Evolutionary conservation across 2,329 filamentous ascomycete genomes (phyloP).

Genomic region (Triangularia setosa): DNA sequence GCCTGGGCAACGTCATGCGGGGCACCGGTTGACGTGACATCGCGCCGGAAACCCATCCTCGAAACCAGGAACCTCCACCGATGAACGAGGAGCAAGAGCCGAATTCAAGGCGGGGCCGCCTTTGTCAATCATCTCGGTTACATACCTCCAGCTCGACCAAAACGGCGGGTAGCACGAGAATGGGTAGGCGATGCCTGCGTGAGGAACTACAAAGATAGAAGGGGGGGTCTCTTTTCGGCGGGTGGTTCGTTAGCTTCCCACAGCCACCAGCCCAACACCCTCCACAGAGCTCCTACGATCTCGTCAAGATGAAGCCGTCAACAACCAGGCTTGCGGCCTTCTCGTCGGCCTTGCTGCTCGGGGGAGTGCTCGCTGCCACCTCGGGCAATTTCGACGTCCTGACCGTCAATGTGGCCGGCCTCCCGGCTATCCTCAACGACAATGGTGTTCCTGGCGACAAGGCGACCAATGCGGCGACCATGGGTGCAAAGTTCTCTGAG

Average conservation of each 20-base stretch:
- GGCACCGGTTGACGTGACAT: slow-evolving; percentile 12
- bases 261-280: not conserved
- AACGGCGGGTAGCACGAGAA: not conserved
- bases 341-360: slow-evolving; percentile 5
- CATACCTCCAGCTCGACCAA: not conserved
- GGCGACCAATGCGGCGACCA: slow-evolving; percentile 50
- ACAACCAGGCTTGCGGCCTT: not conserved
- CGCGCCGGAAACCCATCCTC: slow-evolving; percentile 8
- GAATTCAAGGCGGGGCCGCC: not conserved
- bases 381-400: slow-evolving; percentile 19
- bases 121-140: not conserved
- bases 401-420: slow-evolving; percentile 25
- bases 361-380: not conserved
- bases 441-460: slow-evolving; percentile 63
- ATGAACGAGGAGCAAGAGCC: not conserved
- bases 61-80: not conserved
- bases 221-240: not conserved
- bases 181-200: not conserved
- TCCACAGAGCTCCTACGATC: not conserved
- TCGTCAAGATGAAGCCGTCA: slow-evolving; percentile 9
- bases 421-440: slow-evolving; percentile 49
- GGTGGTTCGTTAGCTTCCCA: not conserved
- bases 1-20: not conserved
- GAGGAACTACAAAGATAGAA: not conserved
- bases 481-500: slow-evolving; percentile 53